Conservation (phyloP, 2,329 filamentous ascomycete genomes). For the Colletotrichum coccodes region DNA sequence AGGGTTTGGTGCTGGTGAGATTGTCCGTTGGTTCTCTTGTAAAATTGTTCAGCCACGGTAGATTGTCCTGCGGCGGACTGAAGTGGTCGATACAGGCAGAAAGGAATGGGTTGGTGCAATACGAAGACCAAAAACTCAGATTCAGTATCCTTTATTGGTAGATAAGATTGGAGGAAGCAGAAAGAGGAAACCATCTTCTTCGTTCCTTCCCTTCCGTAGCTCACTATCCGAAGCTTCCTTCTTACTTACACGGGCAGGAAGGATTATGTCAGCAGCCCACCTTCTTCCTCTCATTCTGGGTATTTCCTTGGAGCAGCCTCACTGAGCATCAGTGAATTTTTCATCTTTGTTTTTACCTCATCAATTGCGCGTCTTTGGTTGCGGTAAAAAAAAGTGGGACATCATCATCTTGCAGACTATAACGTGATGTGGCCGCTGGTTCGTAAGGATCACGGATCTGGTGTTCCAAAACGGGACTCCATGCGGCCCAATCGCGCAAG, state of each 20-base stretch:
- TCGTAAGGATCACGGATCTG: not conserved
- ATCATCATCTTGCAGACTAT: too few relatives aligned
- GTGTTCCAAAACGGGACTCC: not conserved
- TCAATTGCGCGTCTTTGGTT: too few relatives aligned
- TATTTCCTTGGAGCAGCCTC: too few relatives aligned
- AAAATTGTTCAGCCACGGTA: not conserved
- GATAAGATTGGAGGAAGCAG: not conserved
- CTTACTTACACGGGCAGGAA: not conserved
- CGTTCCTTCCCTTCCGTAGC: not conserved
- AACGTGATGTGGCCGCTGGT: not conserved
- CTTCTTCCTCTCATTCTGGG: too few relatives aligned
- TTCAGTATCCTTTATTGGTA: too few relatives aligned
- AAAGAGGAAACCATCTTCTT: not conserved
- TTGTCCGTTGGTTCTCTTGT: not conserved
- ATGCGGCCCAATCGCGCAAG: slow-evolving; percentile 2
- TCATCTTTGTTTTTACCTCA: too few relatives aligned
- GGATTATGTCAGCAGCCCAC: too few relatives aligned
- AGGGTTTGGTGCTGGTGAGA: not conserved
- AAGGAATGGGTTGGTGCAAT: not conserved
- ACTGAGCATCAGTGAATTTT: too few relatives aligned
- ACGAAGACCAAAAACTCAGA: not conserved
- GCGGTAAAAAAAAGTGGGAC: too few relatives aligned
- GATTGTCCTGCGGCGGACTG: not conserved
- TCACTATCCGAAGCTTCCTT: too few relatives aligned
- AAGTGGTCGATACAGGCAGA: not conserved